These are phyloP conservation scores for Artemisia tridentata DNA, from an alignment of 129 eudicot species.

Conservation along the genomic window DNA sequence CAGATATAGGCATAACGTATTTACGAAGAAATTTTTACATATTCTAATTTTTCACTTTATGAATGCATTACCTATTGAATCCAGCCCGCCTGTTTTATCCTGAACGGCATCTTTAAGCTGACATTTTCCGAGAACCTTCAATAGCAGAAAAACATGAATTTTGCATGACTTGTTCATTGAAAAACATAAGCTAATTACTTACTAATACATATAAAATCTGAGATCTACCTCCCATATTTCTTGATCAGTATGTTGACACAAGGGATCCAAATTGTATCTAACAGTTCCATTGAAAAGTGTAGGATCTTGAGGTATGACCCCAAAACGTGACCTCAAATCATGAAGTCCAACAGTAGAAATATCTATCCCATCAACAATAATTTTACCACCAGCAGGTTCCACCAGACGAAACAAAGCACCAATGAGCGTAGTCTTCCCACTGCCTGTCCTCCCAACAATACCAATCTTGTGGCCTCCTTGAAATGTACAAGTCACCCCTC, in stretches of 20 bases:
- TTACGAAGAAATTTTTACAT: background rate
- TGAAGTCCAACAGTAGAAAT: constrained; percentile 61
- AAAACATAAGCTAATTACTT: constrained; percentile 4
- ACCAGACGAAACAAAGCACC: constrained; percentile 64
- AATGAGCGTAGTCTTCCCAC: constrained; percentile 68
- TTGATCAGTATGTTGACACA: constrained; percentile 49
- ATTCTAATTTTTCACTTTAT: background rate
- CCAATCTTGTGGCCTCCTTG: constrained; percentile 72
- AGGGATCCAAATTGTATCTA: constrained; percentile 66
- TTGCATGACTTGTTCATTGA: background rate
- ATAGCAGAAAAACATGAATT: background rate
- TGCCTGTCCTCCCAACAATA: constrained; percentile 72
- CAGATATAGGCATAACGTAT: background rate
- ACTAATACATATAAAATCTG: background rate
- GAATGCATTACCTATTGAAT: constrained; percentile 43
- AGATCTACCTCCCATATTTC: constrained; percentile 63
- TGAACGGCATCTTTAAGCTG: constrained; percentile 52
- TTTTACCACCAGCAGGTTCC: constrained; percentile 59
- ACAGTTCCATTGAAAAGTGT: constrained; percentile 70
- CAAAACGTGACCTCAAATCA: constrained; percentile 61
- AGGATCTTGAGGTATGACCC: constrained; percentile 70
- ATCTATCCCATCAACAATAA: constrained; percentile 55
- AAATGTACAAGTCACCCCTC: constrained; percentile 49
- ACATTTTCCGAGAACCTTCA: constrained; percentile 55
- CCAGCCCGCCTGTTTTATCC: constrained; percentile 47